Evolutionary conservation across 768 basidiomycete genomes (phyloP).

Genomic region (Mycena floridula): DNA sequence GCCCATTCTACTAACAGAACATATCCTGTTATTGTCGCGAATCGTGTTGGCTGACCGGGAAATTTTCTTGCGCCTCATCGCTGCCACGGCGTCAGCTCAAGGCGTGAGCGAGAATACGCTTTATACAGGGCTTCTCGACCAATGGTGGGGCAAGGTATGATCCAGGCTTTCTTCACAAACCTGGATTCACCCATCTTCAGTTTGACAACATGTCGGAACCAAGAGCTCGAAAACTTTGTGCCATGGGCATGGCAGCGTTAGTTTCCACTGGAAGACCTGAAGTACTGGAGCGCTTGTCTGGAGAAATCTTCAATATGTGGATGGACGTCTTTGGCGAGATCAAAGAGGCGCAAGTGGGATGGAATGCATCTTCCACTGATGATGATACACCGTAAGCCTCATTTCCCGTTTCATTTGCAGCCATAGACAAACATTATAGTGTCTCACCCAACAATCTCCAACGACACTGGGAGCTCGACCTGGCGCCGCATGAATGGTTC

Average conservation of each 20-base stretch:
- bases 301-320: constrained; percentile 84
- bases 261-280: constrained; percentile 70
- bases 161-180: not conserved
- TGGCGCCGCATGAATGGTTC: constrained; percentile 52
- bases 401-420: not conserved
- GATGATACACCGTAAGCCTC: constrained; percentile 29
- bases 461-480: constrained; percentile 67
- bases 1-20: constrained; percentile 52
- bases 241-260: constrained; percentile 75
- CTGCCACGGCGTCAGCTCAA: constrained; percentile 44
- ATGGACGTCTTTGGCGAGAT: constrained; percentile 84
- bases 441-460: constrained; percentile 38
- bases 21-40: constrained; percentile 69
- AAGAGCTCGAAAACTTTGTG: constrained; percentile 74
- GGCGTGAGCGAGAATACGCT: constrained; percentile 39
- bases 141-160: constrained; percentile 77
- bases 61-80: constrained; percentile 68
- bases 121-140: constrained; percentile 64
- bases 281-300: constrained; percentile 63
- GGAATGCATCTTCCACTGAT: too few relatives aligned
- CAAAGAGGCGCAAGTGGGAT: constrained; percentile 58
- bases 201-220: constrained; percentile 91
- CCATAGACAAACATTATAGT: not conserved
- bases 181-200: constrained; percentile 29
- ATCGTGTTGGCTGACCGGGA: constrained; percentile 60